Base-by-base conservation (phyloP, 2,329 filamentous ascomycete genomes). In the Xylariaceae sp. region DNA sequence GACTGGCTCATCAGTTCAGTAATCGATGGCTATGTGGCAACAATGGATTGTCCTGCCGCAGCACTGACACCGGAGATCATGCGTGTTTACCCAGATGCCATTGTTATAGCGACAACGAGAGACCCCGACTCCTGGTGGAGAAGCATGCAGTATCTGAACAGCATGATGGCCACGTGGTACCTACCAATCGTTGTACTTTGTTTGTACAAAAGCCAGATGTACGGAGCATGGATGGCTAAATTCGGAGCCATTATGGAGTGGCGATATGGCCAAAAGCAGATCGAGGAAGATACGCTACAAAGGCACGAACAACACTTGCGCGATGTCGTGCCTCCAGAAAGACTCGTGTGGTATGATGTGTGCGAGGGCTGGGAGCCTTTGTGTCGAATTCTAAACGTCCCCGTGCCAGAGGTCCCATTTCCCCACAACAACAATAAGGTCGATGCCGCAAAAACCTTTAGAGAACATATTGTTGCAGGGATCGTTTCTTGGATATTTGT, bases 1-100 rank as follows among this genome's bases (percentile, higher is more conserved):
- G 63, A 69, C 59, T 69, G 67, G 65, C 63, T 72, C 48, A 40
- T 71, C 47, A 57, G 66, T 47, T 63, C 68, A 46, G 58, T 69
- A 50, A 54, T 71, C 50, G 62, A 71, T 53, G 65, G 70, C 56
- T 63, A 73, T 57, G 65, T 67, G 45, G 69, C 68, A 33, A 69
- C 65, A 46, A 69, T 70, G 63, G 77, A 80, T 60, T 64, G 71
- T 31, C 77, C 77, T 1, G 69, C 70, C 4, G 68, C 59, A 33
- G 61, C 71, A 17, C 69, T 79, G 14, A 71, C 66, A 17, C 71
- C 73, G 39, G 75, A 80, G 55, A 67, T 79, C 48, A 64, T 80
- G 61, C 69, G 73, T 36, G 62, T 78, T 33, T 79, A 77, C 57
- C 77, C 77, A 0, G 70, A 78, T 36, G 76, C 77, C 16, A 70